Base-by-base conservation (phyloP, 768 basidiomycete genomes). In the Termitomyces bulborhizus region DNA sequence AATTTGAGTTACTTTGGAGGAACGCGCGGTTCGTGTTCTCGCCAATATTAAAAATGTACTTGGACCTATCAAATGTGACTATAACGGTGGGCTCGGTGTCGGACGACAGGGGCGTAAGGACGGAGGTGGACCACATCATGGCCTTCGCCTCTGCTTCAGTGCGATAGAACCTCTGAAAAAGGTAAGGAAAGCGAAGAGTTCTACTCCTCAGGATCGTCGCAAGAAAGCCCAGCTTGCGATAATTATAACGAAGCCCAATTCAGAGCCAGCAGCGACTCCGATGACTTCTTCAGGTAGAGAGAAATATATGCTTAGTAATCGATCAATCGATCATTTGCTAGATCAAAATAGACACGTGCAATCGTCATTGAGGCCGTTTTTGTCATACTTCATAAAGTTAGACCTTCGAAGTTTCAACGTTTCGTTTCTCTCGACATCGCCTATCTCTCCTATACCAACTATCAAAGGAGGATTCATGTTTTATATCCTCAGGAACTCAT, bases 1-100 rank as follows among this genome's bases (percentile, higher is more conserved):
- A 81, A 47, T 81, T 82, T 44, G 78, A 72, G 59, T 72, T 74
- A 56, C 82, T 82, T 70, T 93, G 87, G 15, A 85, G 69, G 65
- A 88, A 88, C 0, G 87, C 72, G 36, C 95, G 75, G 42, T 83
- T 85, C 1, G 87, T 84, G 56, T 87, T 88, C 69, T 97, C 93
- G 7, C 90, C 86, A 18, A 77, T 83, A 69, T 94, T 94, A 77
- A 98, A 93, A 39, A 95, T 76, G 62, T 94, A 98, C 62, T 91
- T 88, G 12, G 81, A 85, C 51, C 78, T 75, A 60, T 90, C 86
- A 66, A 93, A 94, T 1, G 79, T 76, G 60, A 96, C 69, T 56
- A 88, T 71, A 26, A 97, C 71, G 8, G 86, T 80, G 0, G 93
- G 86, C 60, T 92, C 85, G 1, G 93, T 90, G 71, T 98, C 95